phyloP scores from a whole-genome alignment of 1,139 yeast species.

The Yamadazyma sp. region DNA sequence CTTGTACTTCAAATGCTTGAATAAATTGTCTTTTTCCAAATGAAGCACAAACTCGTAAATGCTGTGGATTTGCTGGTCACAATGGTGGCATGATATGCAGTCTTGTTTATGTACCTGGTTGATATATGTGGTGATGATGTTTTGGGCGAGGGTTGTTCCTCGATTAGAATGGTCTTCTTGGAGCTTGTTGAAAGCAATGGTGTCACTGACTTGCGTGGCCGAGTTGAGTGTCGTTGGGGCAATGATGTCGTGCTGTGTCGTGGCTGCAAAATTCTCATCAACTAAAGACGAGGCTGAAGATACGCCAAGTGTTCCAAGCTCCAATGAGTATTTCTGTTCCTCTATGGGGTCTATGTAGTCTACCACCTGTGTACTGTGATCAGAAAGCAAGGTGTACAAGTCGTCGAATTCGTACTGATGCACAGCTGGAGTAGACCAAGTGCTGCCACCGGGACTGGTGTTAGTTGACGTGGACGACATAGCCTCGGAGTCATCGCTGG shows the following conservation, averaged over 20 bases:
- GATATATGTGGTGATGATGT: background rate
- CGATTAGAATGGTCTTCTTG: background rate
- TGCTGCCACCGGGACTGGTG: no score
- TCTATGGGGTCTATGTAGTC: no score
- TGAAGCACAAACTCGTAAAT: slow-evolving; percentile 10
- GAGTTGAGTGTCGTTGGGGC: background rate
- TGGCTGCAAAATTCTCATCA: background rate
- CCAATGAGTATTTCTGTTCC: no score
- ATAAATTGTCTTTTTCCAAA: slow-evolving; percentile 11
- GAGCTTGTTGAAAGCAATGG: background rate
- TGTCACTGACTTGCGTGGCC: background rate
- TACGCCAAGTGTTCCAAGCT: no score
- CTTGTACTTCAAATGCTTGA: slow-evolving; percentile 13
- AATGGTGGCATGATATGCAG: slow-evolving; percentile 10
- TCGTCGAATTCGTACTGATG: no score
- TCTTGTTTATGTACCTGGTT: background rate
- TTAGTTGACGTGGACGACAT: no score
- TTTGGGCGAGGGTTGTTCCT: background rate
- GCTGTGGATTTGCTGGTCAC: slow-evolving; percentile 6
- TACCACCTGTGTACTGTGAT: no score
- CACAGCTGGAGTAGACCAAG: no score
- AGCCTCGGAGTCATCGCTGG: no score
- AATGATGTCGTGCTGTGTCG: background rate
- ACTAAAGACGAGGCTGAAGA: no score
- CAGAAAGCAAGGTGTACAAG: no score